These are phyloP conservation scores for Musa schizocarpa DNA, from an alignment of 176 grass and related monocot species.

Conservation along the genomic window DNA sequence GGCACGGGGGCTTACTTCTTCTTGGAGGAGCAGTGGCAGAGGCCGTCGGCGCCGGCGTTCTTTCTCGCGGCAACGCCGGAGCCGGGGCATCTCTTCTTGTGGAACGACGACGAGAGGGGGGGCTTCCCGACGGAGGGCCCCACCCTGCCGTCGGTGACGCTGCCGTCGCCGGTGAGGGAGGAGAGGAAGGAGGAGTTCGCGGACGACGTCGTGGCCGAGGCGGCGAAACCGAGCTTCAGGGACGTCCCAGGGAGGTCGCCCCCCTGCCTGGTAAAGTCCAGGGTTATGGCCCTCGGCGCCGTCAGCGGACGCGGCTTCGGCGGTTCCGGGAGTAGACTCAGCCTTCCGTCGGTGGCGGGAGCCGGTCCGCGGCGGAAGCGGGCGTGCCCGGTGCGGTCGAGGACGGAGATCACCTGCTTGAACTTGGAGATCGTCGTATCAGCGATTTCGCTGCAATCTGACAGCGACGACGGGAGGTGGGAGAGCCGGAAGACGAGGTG, in stretches of 20 bases:
- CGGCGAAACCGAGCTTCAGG: slow-evolving; percentile 19
- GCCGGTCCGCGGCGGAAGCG: slow-evolving; percentile 62
- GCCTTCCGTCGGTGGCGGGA: not conserved
- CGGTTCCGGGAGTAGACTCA: not conserved
- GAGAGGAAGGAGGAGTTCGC: slow-evolving; percentile 83
- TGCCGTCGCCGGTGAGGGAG: slow-evolving; percentile 70
- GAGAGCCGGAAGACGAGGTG: slow-evolving; percentile 58
- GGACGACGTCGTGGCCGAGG: slow-evolving; percentile 52
- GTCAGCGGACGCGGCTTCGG: not conserved
- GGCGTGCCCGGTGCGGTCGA: slow-evolving; percentile 83
- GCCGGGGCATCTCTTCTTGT: slow-evolving; percentile 63
- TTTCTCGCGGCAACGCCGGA: slow-evolving; percentile 1
- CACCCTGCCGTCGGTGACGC: slow-evolving; percentile 57
- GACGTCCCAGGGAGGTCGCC: slow-evolving; percentile 7
- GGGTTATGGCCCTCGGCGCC: slow-evolving; percentile 49
- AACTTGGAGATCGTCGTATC: slow-evolving; percentile 81
- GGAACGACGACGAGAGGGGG: slow-evolving; percentile 34
- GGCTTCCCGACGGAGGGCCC: slow-evolving; percentile 49
- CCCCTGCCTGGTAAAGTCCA: slow-evolving; percentile 77
- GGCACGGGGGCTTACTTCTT: slow-evolving; percentile 34
- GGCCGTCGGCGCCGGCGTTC: slow-evolving; percentile 27
- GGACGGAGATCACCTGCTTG: slow-evolving; percentile 83
- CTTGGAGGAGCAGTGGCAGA: slow-evolving; percentile 76
- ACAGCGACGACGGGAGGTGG: slow-evolving; percentile 9
- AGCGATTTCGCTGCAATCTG: slow-evolving; percentile 64